Evolutionary conservation across 2,329 filamentous ascomycete species (phyloP).

Genomic region (Blumeriella jaapii): DNA sequence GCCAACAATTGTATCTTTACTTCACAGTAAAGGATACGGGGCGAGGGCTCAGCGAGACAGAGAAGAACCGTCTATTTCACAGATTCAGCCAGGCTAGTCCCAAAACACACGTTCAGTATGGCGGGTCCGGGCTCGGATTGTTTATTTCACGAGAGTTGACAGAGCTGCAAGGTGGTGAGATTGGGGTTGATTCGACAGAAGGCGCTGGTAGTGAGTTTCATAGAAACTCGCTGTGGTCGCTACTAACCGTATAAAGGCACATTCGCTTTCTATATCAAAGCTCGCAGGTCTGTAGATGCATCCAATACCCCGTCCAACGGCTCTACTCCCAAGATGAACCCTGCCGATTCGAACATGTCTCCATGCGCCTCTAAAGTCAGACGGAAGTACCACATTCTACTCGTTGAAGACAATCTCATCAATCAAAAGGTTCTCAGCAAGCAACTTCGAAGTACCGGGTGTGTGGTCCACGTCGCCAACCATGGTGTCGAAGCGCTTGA

Average conservation of each 20-base stretch:
- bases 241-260: constrained; percentile 17
- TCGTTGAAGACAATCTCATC: constrained; percentile 56
- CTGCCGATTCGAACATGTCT: neutral
- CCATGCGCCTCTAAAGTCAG: neutral
- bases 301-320: neutral
- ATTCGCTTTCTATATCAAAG: constrained; percentile 53
- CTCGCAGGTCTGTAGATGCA: constrained; percentile 17
- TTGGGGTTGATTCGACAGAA: constrained; percentile 47
- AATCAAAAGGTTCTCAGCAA: constrained; percentile 54
- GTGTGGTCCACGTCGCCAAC: constrained; percentile 49
- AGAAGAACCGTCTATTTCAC: constrained; percentile 55
- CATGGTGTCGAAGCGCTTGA: constrained; percentile 51
- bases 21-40: constrained; percentile 56
- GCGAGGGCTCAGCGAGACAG: constrained; percentile 47
- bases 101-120: constrained; percentile 45
- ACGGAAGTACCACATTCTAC: constrained; percentile 34
- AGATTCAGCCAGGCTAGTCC: constrained; percentile 52
- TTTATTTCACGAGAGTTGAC: constrained; percentile 54
- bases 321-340: neutral
- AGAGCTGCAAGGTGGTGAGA: constrained; percentile 53
- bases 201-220: constrained; percentile 39
- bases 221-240: neutral
- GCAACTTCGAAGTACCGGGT: constrained; percentile 46
- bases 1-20: constrained; percentile 28
- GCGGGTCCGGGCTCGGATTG: constrained; percentile 49